These are phyloP conservation scores for Podila clonocystis DNA, from an alignment of 192 early-diverging fungal species.

Conservation along the genomic window DNA sequence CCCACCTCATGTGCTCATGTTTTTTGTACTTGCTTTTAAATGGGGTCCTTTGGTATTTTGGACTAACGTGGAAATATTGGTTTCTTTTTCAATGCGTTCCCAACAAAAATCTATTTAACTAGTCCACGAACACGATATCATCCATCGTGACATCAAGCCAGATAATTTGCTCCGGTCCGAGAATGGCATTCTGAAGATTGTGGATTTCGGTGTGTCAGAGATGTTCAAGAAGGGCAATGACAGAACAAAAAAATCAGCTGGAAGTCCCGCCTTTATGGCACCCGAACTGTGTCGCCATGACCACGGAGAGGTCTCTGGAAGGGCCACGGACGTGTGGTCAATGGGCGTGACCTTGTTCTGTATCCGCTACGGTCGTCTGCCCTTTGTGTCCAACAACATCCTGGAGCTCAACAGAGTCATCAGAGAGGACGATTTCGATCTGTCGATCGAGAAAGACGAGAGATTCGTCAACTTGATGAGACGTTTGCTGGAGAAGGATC, in stretches of 20 bases:
- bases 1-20: too few species aligned
- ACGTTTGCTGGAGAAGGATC: slow-evolving; percentile 84
- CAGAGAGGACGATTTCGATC: slow-evolving; percentile 67
- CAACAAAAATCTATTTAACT: not conserved
- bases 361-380: slow-evolving; percentile 80
- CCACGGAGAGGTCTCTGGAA: slow-evolving; percentile 79
- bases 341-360: slow-evolving; percentile 90
- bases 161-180: slow-evolving; percentile 91
- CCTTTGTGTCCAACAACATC: slow-evolving; percentile 77
- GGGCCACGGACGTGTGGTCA: slow-evolving; percentile 92
- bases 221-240: slow-evolving; percentile 85
- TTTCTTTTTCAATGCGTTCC: too few species aligned
- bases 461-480: slow-evolving; percentile 62
- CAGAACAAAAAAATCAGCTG: slow-evolving; percentile 77
- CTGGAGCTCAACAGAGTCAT: slow-evolving; percentile 28
- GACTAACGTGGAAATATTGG: too few species aligned
- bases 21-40: too few species aligned
- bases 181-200: slow-evolving; percentile 88
- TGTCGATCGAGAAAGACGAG: slow-evolving; percentile 70
- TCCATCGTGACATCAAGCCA: slow-evolving; percentile 92
- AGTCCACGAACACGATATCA: slow-evolving; percentile 96
- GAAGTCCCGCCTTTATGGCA: slow-evolving; percentile 91
- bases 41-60: too few species aligned
- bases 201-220: slow-evolving; percentile 98
- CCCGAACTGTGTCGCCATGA: slow-evolving; percentile 65